Percentiles rank a stretch among this genome's conserved stretches.
These are phyloP conservation scores for Petrea volubilis DNA, from an alignment of 257 asterid genomes.

Conservation along the genomic window DNA sequence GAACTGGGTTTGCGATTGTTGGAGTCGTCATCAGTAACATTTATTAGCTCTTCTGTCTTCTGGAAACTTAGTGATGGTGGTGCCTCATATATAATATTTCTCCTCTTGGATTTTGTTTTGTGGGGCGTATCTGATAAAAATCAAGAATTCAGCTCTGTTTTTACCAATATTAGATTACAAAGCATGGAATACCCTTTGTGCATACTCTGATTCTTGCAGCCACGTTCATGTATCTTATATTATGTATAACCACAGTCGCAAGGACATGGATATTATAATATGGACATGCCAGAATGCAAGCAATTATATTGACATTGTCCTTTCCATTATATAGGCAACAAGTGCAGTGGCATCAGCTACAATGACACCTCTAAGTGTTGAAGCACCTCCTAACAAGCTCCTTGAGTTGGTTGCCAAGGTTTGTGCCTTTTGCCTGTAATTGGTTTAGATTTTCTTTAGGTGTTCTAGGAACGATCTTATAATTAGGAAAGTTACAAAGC, in stretches of 20 bases:
- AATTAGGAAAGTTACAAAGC: not conserved
- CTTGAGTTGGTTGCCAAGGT: conserved; percentile 85
- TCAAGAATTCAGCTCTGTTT: not conserved
- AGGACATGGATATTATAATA: not conserved
- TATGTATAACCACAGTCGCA: not conserved
- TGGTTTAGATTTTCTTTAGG: conserved; percentile 12
- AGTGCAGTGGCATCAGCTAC: conserved; percentile 86
- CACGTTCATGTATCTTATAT: conserved; percentile 10
- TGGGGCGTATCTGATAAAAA: not conserved
- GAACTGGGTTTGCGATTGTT: not conserved
- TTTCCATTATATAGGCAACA: conserved; percentile 57
- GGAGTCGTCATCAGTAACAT: not conserved
- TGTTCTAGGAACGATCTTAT: conserved; percentile 17
- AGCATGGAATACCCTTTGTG: not conserved
- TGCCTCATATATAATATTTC: not conserved
- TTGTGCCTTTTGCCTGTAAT: conserved; percentile 27
- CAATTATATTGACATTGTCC: not conserved
- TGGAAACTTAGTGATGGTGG: not conserved
- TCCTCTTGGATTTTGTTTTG: not conserved
- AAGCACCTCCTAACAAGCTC: conserved; percentile 78
- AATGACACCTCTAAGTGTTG: conserved; percentile 78
- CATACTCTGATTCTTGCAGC: not conserved
- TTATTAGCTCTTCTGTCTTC: not conserved
- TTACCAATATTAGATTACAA: not conserved
- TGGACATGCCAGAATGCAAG: not conserved